Percentiles rank a stretch among this genome's conserved stretches.
phyloP scores from a whole-genome alignment of 345 rosid species.

The Linum usitatissimum region DNA sequence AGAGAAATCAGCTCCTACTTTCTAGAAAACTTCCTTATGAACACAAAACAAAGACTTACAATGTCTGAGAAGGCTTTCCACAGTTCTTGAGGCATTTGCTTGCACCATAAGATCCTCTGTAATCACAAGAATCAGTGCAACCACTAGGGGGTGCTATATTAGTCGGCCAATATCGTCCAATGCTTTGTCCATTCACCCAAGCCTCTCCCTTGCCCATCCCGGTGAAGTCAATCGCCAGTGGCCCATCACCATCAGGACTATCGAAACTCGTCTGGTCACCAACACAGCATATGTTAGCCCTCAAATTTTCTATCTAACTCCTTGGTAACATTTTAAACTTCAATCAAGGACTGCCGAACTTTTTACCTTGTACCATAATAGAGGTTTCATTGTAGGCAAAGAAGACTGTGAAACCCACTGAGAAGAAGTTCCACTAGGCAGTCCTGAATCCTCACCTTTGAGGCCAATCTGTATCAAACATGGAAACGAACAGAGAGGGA shows the following conservation, averaged over 20 bases:
- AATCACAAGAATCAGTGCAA: slow-evolving; percentile 58
- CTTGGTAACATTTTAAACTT: too few relatives aligned
- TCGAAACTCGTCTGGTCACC: slow-evolving; percentile 49
- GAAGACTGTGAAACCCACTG: slow-evolving; percentile 56
- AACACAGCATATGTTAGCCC: slow-evolving; percentile 8
- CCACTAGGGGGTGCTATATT: slow-evolving; percentile 37
- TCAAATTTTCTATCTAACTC: too few relatives aligned
- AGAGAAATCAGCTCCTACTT: slow-evolving; percentile 1
- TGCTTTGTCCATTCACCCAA: slow-evolving; percentile 95
- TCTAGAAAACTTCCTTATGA: neutral
- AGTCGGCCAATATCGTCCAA: slow-evolving; percentile 91
- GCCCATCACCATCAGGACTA: slow-evolving; percentile 56
- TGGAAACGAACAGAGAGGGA: slow-evolving; percentile 5
- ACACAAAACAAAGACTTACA: slow-evolving; percentile 41
- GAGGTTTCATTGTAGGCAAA: slow-evolving; percentile 66
- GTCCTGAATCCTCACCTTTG: slow-evolving; percentile 70
- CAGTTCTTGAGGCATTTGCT: slow-evolving; percentile 75
- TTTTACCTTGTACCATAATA: slow-evolving; percentile 94
- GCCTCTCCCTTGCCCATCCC: slow-evolving; percentile 95
- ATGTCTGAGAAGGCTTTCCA: slow-evolving; percentile 73
- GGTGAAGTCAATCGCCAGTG: slow-evolving; percentile 74
- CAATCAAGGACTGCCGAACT: neutral
- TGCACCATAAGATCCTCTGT: slow-evolving; percentile 60
- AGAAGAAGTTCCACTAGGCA: slow-evolving; percentile 55
- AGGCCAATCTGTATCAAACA: slow-evolving; percentile 49